phyloP scores from a whole-genome alignment of 202 grass and related monocot species.

The Schoenoplectus triqueter region DNA sequence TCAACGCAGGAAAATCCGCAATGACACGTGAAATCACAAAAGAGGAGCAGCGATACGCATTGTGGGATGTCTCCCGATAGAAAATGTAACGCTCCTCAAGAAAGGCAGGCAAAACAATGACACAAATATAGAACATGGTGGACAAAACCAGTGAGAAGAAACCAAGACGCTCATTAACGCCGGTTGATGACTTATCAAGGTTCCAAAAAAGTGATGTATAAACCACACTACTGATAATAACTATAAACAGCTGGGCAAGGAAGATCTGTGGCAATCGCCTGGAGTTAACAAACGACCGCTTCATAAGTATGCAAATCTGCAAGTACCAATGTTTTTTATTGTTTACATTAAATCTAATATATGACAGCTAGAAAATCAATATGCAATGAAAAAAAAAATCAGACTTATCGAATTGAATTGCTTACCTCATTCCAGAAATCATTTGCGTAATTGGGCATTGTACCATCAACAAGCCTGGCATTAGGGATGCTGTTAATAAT shows the following conservation, averaged over 20 bases:
- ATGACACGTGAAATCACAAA: constrained; percentile 64
- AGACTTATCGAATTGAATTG: background rate
- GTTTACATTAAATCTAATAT: background rate
- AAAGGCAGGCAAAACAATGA: constrained; percentile 71
- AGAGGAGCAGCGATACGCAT: constrained; percentile 69
- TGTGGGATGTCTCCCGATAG: constrained; percentile 67
- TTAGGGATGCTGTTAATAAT: constrained; percentile 1
- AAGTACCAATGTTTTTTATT: background rate
- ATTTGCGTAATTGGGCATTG: constrained; percentile 21
- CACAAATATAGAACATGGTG: constrained; percentile 75
- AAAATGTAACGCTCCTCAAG: constrained; percentile 69
- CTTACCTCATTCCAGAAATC: constrained; percentile 23
- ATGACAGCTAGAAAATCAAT: background rate
- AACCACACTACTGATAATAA: constrained; percentile 55
- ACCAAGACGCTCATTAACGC: constrained; percentile 61
- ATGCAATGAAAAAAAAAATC: background rate
- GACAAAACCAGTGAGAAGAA: constrained; percentile 78
- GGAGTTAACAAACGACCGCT: constrained; percentile 75
- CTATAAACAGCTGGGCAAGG: constrained; percentile 60
- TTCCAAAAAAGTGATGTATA: constrained; percentile 70
- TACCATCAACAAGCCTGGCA: constrained; percentile 16
- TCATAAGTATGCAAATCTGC: constrained; percentile 74
- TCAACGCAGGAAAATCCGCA: constrained; percentile 51
- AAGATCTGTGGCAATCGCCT: constrained; percentile 76
- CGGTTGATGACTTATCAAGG: constrained; percentile 55